Conservation (phyloP, 2,329 filamentous ascomycete genomes). For the Mariannaea elegans region DNA sequence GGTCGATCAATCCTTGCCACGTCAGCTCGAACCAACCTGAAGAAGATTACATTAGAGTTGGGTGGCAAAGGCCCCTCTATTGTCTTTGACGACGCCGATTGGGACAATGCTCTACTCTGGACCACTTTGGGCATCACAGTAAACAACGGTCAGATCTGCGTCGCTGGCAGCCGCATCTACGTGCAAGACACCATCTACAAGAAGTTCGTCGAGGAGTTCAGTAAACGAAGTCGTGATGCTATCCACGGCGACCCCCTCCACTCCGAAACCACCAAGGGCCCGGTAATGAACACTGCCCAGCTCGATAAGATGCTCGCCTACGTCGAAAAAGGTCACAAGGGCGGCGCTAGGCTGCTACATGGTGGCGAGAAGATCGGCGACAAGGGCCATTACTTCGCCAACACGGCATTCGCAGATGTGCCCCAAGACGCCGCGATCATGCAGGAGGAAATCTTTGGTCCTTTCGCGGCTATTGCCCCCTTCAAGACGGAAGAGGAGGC, state of each 20-base stretch:
- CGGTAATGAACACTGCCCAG: constrained; percentile 65
- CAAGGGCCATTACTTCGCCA: constrained; percentile 41
- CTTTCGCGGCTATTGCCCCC: constrained; percentile 38
- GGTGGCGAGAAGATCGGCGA: constrained; percentile 24
- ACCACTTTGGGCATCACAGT: constrained; percentile 52
- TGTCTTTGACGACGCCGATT: constrained; percentile 67
- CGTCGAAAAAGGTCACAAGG: constrained; percentile 49
- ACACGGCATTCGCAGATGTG: constrained; percentile 43
- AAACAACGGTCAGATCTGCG: constrained; percentile 68
- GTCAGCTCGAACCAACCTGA: constrained; percentile 64
- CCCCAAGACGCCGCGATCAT: constrained; percentile 37
- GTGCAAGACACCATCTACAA: constrained; percentile 66
- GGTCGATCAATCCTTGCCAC: constrained; percentile 74
- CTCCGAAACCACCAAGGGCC: constrained; percentile 45
- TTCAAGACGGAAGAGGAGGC: constrained; percentile 42
- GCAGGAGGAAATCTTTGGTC: constrained; percentile 44
- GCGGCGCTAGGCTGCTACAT: constrained; percentile 21
- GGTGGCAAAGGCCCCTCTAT: constrained; percentile 69
- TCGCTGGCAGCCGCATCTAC: constrained; percentile 65
- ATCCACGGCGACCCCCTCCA: constrained; percentile 36
- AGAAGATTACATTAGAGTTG: constrained; percentile 67
- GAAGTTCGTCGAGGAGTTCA: constrained; percentile 67
- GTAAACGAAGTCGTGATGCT: constrained; percentile 60
- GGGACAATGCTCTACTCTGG: constrained; percentile 68
- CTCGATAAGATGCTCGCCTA: constrained; percentile 71